Evolutionary conservation across 306 rosid species (phyloP).

Genomic region (Quercus robur): DNA sequence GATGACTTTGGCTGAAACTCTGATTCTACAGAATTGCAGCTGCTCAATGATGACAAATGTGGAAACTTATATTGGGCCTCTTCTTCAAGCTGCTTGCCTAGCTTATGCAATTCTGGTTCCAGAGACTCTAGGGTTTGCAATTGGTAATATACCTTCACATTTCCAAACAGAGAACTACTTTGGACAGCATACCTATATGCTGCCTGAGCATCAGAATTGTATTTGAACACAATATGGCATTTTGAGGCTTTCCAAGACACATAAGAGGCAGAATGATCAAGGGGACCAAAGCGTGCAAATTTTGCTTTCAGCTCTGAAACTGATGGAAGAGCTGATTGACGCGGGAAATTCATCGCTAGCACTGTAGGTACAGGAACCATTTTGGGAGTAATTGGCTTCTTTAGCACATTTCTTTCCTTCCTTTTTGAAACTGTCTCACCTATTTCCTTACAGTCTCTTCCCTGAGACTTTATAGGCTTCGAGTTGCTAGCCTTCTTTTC

Average conservation of each 20-base stretch:
- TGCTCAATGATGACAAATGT: neutral
- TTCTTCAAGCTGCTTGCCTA: neutral
- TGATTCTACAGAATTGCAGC: neutral
- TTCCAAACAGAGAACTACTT: neutral
- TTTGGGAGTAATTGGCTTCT: too few species aligned
- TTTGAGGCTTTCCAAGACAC: neutral
- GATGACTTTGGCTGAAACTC: neutral
- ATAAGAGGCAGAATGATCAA: neutral
- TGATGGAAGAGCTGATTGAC: neutral
- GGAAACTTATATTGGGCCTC: neutral
- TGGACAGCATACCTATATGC: neutral
- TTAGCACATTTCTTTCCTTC: too few species aligned
- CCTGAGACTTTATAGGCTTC: neutral
- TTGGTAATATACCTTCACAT: neutral
- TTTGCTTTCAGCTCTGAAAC: conserved; percentile 3
- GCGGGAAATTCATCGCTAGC: neutral
- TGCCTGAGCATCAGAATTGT: neutral
- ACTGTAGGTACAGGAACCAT: neutral
- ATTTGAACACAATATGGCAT: neutral
- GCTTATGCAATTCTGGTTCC: neutral
- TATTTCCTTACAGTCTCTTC: neutral
- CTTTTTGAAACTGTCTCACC: neutral
- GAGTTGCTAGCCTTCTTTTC: neutral
- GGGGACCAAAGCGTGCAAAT: conserved; percentile 7
- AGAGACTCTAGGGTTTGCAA: neutral